Base-by-base conservation (phyloP, 495 filamentous ascomycete genomes). In the Xylaria intraflava region DNA sequence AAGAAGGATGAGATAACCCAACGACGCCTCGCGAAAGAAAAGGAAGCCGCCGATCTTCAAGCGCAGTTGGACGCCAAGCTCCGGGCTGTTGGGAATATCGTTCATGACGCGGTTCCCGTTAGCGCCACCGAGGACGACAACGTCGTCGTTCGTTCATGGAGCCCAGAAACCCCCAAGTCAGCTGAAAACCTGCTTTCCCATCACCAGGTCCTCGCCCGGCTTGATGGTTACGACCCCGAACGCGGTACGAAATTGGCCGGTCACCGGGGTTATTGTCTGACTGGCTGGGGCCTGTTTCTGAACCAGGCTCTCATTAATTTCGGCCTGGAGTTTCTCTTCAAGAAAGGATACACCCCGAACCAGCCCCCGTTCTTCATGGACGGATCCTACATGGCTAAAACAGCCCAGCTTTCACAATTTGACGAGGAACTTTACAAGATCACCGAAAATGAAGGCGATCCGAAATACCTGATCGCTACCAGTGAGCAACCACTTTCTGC, bases 371-470 rank as follows among this genome's bases (percentile, higher is more conserved):
- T 90, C 58, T 95, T 98, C 74, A 97, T 97, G 93, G 79, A 92
- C 46, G 85, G 84, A 71, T 88, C 95, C 35, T 84, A 88, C 68
- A 97, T 97, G 94, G 93, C 90, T n/a, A 96, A 96, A 75, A 98
- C 93, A 1, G 93, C 93, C 3, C 94, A 98, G 72, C 82, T 98
- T 16, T 89, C 92, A 64, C 88, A 97, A 58, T 98, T 97, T 62
- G 93, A 97, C 60, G 93, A 98, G 68, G 90, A 97, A 64, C 70
- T 97, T 35, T 98, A 98, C 74, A 97, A 98, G 72, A 92, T 98
- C 43, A 82, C 89, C 6, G 88, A 90, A 53, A 85, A 87, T 54
- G 88, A 89, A 51, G 86, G 88, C 55, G 88, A 94, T 40, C 80
- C 87, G 45, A 97, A 98, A 70, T 98, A 97, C 63, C 80, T 97